Percentiles rank a stretch among this genome's conserved stretches.
These are phyloP conservation scores for Coniella vitis DNA, from an alignment of 2,329 filamentous ascomycete species.

Conservation along the genomic window DNA sequence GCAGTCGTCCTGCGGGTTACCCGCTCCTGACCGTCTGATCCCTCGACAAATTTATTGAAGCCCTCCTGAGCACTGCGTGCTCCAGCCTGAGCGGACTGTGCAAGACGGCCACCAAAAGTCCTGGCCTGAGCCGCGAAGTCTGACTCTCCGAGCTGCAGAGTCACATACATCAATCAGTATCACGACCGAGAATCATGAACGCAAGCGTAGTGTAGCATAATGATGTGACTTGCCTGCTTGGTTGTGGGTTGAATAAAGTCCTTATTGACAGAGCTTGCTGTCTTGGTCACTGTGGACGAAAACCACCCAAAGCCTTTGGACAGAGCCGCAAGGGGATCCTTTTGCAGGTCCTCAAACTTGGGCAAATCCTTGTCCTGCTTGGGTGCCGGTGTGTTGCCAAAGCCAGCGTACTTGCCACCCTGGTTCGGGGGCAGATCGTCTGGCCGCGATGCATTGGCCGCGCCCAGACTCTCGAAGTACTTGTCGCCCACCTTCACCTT, in stretches of 20 bases:
- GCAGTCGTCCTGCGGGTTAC: slow-evolving; percentile 20
- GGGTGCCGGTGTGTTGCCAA: slow-evolving; percentile 68
- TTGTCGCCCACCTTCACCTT: slow-evolving; percentile 69
- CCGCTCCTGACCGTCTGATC: slow-evolving; percentile 34
- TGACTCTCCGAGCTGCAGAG: slow-evolving; percentile 64
- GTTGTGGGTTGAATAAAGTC: slow-evolving; percentile 90
- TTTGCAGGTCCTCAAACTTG: slow-evolving; percentile 80
- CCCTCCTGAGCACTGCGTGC: slow-evolving; percentile 70
- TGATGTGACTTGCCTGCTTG: slow-evolving; percentile 58
- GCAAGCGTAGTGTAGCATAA: not conserved
- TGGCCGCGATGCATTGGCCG: slow-evolving; percentile 70
- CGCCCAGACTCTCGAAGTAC: slow-evolving; percentile 82
- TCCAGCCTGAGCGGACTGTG: slow-evolving; percentile 58
- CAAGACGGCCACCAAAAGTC: slow-evolving; percentile 58
- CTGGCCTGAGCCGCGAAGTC: slow-evolving; percentile 66
- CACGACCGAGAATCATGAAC: no score
- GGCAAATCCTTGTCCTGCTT: slow-evolving; percentile 44
- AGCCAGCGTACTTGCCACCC: slow-evolving; percentile 87
- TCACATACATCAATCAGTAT: not conserved
- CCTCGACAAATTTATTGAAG: slow-evolving; percentile 85
- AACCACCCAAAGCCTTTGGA: slow-evolving; percentile 96
- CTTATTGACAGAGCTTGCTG: slow-evolving; percentile 85
- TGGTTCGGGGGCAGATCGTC: slow-evolving; percentile 76
- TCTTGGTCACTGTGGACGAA: slow-evolving; percentile 77
- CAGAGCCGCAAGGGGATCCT: slow-evolving; percentile 80